These are phyloP conservation scores for Grigorovia transvaalensis DNA, from an alignment of 805 yeast genomes.

Conservation along the genomic window DNA sequence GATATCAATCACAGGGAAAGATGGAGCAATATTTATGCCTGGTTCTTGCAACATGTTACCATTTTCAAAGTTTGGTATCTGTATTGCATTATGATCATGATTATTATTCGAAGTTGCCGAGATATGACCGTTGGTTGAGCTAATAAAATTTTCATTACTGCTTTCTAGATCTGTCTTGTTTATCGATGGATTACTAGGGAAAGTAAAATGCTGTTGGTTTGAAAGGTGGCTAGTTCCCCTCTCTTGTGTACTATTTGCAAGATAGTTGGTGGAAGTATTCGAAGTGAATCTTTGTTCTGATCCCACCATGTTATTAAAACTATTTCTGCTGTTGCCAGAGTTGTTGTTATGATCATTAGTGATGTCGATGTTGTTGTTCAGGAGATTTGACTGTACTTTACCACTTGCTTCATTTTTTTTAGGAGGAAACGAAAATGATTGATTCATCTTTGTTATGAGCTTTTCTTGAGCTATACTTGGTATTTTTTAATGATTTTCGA, in stretches of 20 bases:
- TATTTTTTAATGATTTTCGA: too few relatives aligned
- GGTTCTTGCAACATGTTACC: not conserved
- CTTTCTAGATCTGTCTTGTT: not conserved
- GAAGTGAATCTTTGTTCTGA: not conserved
- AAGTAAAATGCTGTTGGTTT: not conserved
- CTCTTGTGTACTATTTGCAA: not conserved
- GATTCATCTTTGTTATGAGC: not conserved
- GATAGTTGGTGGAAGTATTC: too few relatives aligned
- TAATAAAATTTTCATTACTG: not conserved
- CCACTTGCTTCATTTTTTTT: not conserved
- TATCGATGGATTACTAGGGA: not conserved
- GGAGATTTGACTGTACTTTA: not conserved
- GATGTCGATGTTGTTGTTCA: not conserved
- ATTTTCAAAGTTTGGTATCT: not conserved
- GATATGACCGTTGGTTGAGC: not conserved
- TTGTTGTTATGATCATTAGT: not conserved
- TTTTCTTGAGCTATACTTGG: too few relatives aligned
- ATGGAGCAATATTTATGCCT: not conserved
- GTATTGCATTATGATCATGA: not conserved
- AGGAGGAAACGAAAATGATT: not conserved
- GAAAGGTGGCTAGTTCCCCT: too few relatives aligned
- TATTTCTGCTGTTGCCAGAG: not conserved
- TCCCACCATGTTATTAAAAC: not conserved
- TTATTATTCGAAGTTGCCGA: too few relatives aligned
- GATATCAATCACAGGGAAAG: conserved; percentile 10